phyloP scores from a whole-genome alignment of 2,329 filamentous ascomycete genomes.

The Arthrobotrys entomopaga region DNA sequence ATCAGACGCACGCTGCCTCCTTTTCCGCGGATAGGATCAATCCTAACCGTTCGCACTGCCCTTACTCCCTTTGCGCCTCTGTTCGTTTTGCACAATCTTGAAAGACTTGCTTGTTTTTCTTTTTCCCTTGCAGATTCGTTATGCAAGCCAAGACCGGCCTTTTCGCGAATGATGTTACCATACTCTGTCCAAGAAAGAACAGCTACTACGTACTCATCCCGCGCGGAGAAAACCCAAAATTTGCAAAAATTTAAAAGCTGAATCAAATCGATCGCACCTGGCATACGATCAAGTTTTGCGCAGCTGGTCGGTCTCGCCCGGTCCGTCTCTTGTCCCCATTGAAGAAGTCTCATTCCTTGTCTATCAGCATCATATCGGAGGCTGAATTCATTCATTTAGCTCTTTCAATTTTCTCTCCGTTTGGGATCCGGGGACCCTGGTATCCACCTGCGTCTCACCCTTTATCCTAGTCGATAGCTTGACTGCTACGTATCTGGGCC shows the following conservation, averaged over 20 bases:
- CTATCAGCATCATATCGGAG: neutral
- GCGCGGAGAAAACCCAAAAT: constrained; percentile 10
- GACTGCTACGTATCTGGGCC: too few relatives aligned
- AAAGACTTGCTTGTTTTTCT: constrained; percentile 21
- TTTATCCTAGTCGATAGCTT: constrained; percentile 23
- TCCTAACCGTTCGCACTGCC: constrained; percentile 21
- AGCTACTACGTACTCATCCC: neutral
- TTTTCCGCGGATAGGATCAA: constrained; percentile 2
- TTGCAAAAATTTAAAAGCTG: too few relatives aligned
- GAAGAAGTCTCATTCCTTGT: neutral
- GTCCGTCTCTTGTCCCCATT: neutral
- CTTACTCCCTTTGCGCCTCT: constrained; percentile 11
- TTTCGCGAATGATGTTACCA: constrained; percentile 37
- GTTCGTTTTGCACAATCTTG: constrained; percentile 30
- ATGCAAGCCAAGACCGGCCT: constrained; percentile 37
- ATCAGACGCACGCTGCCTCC: neutral
- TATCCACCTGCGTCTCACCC: constrained; percentile 44
- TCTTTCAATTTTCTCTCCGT: constrained; percentile 28
- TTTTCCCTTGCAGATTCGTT: constrained; percentile 42
- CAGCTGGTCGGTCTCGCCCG: too few relatives aligned
- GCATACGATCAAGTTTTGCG: neutral
- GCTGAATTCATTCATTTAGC: constrained; percentile 2
- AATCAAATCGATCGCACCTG: neutral
- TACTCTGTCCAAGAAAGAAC: constrained; percentile 22
- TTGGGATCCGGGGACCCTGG: constrained; percentile 50